phyloP scores from a whole-genome alignment of 139 green algal genomes.

The Diplosphaera chodatii region DNA sequence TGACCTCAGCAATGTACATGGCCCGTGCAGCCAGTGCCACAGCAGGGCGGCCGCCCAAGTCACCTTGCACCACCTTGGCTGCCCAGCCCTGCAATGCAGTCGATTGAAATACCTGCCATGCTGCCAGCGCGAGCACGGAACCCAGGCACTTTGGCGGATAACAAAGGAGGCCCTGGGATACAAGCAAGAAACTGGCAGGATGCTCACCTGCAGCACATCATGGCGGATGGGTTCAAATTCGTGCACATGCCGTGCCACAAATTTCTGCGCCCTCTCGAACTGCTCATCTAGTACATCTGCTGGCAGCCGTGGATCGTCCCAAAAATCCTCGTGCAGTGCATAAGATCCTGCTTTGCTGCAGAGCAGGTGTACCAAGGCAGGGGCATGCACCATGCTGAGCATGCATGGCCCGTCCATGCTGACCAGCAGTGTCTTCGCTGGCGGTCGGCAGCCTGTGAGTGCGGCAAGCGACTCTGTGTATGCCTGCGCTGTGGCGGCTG shows the following conservation, averaged over 20 bases:
- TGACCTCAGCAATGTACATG: conserved; percentile 33
- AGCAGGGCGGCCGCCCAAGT: neutral
- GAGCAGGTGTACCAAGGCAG: neutral
- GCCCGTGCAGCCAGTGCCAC: conserved; percentile 14
- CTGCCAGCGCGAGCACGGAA: too few relatives aligned
- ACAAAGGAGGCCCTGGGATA: too few relatives aligned
- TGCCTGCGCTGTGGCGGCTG: neutral
- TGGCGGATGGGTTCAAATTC: conserved; percentile 18
- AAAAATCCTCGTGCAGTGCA: neutral
- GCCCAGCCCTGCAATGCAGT: conserved; percentile 14
- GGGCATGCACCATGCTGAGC: neutral
- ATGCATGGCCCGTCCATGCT: neutral
- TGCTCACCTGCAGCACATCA: conserved; percentile 18
- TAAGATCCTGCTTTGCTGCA: neutral
- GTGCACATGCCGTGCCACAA: conserved; percentile 11
- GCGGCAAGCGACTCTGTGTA: conserved; percentile 13
- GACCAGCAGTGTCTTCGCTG: neutral
- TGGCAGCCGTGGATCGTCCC: conserved; percentile 3
- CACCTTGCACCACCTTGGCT: neutral
- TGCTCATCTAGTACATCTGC: conserved; percentile 23
- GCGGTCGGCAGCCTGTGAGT: neutral
- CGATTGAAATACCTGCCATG: too few relatives aligned
- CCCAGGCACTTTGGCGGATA: too few relatives aligned
- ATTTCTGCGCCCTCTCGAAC: conserved; percentile 29
- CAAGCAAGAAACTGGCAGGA: too few relatives aligned